Evolutionary conservation across 805 yeast genomes (phyloP).

Genomic region (Tetrapisispora nanseiensis): DNA sequence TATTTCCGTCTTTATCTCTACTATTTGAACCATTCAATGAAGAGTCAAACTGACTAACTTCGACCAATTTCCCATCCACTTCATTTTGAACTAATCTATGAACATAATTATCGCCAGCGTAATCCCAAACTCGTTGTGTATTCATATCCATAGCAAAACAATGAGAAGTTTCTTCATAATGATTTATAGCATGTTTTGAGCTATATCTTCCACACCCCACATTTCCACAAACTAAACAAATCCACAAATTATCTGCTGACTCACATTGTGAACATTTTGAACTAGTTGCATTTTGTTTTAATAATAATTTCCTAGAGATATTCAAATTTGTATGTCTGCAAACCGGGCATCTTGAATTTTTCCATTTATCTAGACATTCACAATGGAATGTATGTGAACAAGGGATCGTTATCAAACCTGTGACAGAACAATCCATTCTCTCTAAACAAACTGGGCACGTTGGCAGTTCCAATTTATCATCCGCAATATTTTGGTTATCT

Average conservation of each 20-base stretch:
- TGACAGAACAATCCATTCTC: constrained; percentile 67
- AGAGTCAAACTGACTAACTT: constrained; percentile 37
- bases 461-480: constrained; percentile 54
- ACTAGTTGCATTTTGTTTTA: constrained; percentile 19
- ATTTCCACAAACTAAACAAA: constrained; percentile 82
- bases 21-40: constrained; percentile 1
- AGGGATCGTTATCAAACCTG: constrained; percentile 79
- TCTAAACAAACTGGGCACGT: constrained; percentile 91
- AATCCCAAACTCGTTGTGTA: constrained; percentile 90
- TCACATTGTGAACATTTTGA: constrained; percentile 49
- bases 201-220: constrained; percentile 90
- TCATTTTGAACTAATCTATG: constrained; percentile 79
- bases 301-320: constrained; percentile 18
- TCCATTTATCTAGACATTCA: constrained; percentile 79
- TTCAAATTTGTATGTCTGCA: constrained; percentile 62
- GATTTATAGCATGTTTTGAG: constrained; percentile 75
- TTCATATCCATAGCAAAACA: constrained; percentile 84
- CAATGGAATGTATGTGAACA: constrained; percentile 94
- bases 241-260: constrained; percentile 62
- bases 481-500: constrained; percentile 15
- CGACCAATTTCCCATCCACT: constrained; percentile 83
- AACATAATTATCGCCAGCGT: constrained; percentile 83
- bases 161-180: constrained; percentile 67
- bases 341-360: constrained; percentile 83
- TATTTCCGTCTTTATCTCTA: constrained; percentile 10